phyloP scores from a whole-genome alignment of 2,329 filamentous ascomycete species.

The Mariannaea elegans region DNA sequence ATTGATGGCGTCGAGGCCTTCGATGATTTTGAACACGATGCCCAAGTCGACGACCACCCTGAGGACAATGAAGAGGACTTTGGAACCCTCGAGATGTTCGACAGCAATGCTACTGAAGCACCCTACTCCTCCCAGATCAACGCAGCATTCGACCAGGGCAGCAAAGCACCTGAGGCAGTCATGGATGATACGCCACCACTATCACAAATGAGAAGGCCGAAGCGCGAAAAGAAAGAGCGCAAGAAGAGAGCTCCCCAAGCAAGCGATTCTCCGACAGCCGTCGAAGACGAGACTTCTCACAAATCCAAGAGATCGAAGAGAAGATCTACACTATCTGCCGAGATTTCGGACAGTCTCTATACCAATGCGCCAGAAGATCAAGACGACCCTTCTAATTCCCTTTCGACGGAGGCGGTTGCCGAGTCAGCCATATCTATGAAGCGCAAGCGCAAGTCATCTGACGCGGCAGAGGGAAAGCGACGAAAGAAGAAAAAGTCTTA shows the following conservation, averaged over 20 bases:
- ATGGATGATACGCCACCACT: conserved; percentile 39
- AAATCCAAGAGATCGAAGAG: conserved; percentile 42
- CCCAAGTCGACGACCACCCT: conserved; percentile 32
- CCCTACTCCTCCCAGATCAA: conserved; percentile 43
- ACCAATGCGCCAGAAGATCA: conserved; percentile 17
- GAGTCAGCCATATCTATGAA: conserved; percentile 38
- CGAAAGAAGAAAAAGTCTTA: conserved; percentile 46
- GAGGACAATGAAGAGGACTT: conserved; percentile 42
- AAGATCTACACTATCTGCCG: conserved; percentile 26
- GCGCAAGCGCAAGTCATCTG: conserved; percentile 46
- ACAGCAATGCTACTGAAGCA: conserved; percentile 46
- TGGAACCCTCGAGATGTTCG: conserved; percentile 49
- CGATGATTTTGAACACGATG: conserved; percentile 36
- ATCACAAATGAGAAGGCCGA: conserved; percentile 38
- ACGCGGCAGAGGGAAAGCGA: conserved; percentile 42
- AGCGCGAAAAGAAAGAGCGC: conserved; percentile 45
- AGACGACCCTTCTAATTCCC: conserved; percentile 18
- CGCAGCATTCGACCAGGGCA: conserved; percentile 18
- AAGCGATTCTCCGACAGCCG: conserved; percentile 25
- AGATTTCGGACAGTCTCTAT: conserved; percentile 33
- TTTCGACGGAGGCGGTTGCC: conserved; percentile 28
- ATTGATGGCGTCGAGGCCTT: conserved; percentile 40
- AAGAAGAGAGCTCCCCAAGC: conserved; percentile 38
- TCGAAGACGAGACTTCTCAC: conserved; percentile 30
- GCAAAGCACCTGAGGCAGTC: conserved; percentile 41